Conservation (phyloP, 2,329 filamentous ascomycete species). For the Incumbomyces lentus region DNA sequence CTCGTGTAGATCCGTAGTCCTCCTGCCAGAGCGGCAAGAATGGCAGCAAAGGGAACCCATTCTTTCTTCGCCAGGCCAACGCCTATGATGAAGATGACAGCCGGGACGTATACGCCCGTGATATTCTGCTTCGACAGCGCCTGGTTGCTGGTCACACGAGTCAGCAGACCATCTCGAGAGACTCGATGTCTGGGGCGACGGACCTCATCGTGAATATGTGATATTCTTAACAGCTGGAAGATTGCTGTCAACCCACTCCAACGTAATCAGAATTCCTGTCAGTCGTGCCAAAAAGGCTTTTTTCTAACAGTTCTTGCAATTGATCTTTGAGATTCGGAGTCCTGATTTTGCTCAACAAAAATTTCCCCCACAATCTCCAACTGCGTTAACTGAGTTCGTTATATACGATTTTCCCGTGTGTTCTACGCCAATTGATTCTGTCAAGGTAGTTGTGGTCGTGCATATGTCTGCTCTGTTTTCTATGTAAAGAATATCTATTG, state of each 20-base stretch:
- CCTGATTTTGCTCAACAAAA: not conserved
- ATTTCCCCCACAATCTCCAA: constrained; percentile 1
- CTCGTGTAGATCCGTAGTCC: constrained; percentile 61
- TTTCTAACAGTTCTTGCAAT: no score
- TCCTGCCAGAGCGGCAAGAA: constrained; percentile 55
- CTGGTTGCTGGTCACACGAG: constrained; percentile 8
- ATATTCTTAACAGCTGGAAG: no score
- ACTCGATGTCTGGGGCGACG: not conserved
- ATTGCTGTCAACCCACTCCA: no score
- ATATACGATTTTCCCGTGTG: no score
- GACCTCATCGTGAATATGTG: constrained; percentile 1
- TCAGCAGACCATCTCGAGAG: no score
- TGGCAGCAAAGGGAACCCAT: constrained; percentile 61
- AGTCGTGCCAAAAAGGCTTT: no score
- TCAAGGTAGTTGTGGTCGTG: no score
- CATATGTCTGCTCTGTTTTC: no score
- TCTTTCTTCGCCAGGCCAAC: constrained; percentile 68
- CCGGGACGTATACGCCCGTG: constrained; percentile 74
- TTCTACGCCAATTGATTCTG: no score
- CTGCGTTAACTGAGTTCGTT: not conserved
- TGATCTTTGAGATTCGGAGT: no score
- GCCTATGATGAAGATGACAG: constrained; percentile 65
- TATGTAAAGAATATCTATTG: no score
- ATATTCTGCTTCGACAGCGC: constrained; percentile 45
- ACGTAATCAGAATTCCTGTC: no score